Base-by-base conservation (phyloP, 495 filamentous ascomycete genomes). In the Zalerion maritima region DNA sequence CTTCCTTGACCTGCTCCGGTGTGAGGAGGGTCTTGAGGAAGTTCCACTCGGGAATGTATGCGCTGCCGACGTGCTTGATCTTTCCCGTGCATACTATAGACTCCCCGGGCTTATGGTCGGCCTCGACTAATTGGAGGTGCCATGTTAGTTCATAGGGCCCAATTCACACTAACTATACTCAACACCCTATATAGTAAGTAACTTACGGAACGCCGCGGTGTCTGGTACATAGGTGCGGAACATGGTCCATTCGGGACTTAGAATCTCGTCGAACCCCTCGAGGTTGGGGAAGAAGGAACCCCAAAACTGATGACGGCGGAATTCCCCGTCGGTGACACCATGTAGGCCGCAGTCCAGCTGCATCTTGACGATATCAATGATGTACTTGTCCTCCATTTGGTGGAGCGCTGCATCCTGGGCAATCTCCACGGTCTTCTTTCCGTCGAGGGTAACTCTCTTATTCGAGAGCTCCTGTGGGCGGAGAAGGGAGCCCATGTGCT, bases 401-500 rank as follows among this genome's bases (percentile, higher is more conserved):
- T 49, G 56, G 2, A 72, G 52, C 21, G 58, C 55, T 13, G 57
- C 60, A 14, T 47, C 52, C 22, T 55, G 43, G 7, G 24, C 34
- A 21, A 47, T 43, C 1, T 47, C 46, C 17, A 50, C 28, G 1
- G 43, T 41, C 24, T 54, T 54, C 11, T 49, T 48, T 18, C 67
- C 57, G 27, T 73, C 64, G 26, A 65, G 41, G 9, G 54, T 56
- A 14, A 67, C 50, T 35, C 76, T 73, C 38, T 62, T 67, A n/a
- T 70, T 58, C 26, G 86, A 64, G 3, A 89, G 67, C 16, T 67
- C 44, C 23, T 79, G 51, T 22, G 81, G 80, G 11, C 82, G 73
- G 13, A 86, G 69, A 13, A 89, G 70, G 17, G 79, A 86, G 40
- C 82, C 82, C 38, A 92, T 57, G 43, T 87, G 81, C 61, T 87